Percentiles rank a stretch among this genome's conserved stretches.
Conservation (phyloP, 2,329 filamentous ascomycete species). For the Ceratocystis ficicola region DNA sequence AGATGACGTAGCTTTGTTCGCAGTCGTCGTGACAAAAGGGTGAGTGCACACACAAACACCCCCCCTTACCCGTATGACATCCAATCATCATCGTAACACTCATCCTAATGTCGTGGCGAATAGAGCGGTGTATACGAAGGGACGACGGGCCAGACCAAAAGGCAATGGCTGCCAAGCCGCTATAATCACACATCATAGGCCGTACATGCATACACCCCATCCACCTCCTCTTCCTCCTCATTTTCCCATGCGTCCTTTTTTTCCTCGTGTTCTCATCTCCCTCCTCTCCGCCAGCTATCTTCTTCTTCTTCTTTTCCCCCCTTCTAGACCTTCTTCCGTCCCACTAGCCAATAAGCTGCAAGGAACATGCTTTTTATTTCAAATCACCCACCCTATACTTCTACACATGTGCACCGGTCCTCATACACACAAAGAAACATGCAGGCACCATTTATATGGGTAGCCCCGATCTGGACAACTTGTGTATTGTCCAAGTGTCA, state of each 20-base stretch:
- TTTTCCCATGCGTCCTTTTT: not conserved
- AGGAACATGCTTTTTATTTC: not conserved
- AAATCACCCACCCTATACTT: not conserved
- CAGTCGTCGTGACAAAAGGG: too few relatives aligned
- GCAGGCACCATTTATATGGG: not conserved
- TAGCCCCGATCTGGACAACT: not conserved
- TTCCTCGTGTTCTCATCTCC: not conserved
- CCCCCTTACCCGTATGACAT: not conserved
- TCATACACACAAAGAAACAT: not conserved
- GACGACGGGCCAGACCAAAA: too few relatives aligned
- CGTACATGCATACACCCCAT: not conserved
- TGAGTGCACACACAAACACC: not conserved
- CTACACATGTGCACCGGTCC: not conserved
- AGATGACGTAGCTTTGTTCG: not conserved
- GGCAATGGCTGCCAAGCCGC: too few relatives aligned
- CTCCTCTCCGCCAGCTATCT: not conserved
- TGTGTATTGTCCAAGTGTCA: conserved; percentile 3
- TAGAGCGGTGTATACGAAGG: too few relatives aligned
- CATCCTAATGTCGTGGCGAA: too few relatives aligned
- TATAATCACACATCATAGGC: too few relatives aligned
- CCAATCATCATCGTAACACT: too few relatives aligned
- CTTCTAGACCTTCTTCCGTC: not conserved
- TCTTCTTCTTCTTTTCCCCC: not conserved
- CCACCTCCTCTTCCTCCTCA: not conserved
- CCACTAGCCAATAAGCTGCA: not conserved